phyloP scores from a whole-genome alignment of 2,329 filamentous ascomycete species.

The Phialocephala sp. region DNA sequence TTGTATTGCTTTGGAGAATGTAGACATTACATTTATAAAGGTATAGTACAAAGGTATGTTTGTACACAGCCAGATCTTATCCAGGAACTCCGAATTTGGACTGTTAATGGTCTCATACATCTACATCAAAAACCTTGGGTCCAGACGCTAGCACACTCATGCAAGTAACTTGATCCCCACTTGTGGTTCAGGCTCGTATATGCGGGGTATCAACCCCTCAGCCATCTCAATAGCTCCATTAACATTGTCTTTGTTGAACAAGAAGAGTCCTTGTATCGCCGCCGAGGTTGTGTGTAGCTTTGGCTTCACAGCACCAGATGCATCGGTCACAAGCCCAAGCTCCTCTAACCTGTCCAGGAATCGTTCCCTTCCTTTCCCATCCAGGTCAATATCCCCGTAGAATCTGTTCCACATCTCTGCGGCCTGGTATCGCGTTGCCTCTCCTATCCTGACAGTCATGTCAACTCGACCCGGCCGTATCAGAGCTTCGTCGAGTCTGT shows the following conservation, averaged over 20 bases:
- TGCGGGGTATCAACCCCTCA: conserved; percentile 65
- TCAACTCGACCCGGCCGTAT: conserved; percentile 92
- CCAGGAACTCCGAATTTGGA: too few relatives aligned
- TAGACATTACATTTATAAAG: background rate
- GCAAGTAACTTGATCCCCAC: conserved; percentile 27
- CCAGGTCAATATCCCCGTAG: conserved; percentile 79
- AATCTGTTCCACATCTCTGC: conserved; percentile 91
- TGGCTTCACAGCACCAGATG: conserved; percentile 23
- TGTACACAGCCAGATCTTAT: background rate
- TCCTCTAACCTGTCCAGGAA: conserved; percentile 76
- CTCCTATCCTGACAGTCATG: conserved; percentile 87
- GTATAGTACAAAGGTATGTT: background rate
- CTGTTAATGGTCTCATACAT: background rate
- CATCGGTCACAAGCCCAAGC: conserved; percentile 71
- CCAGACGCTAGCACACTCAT: background rate
- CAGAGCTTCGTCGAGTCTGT: conserved; percentile 82
- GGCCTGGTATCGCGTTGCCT: conserved; percentile 86
- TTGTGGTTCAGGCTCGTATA: conserved; percentile 52
- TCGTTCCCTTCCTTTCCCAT: conserved; percentile 63
- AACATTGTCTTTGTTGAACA: conserved; percentile 93
- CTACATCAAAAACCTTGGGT: background rate
- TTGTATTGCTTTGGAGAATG: too few relatives aligned
- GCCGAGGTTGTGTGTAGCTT: conserved; percentile 75
- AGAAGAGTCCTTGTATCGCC: conserved; percentile 89
- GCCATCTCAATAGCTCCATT: conserved; percentile 85